Base-by-base conservation (phyloP, 148 eudicot species). In the Gaultheria prostrata region DNA sequence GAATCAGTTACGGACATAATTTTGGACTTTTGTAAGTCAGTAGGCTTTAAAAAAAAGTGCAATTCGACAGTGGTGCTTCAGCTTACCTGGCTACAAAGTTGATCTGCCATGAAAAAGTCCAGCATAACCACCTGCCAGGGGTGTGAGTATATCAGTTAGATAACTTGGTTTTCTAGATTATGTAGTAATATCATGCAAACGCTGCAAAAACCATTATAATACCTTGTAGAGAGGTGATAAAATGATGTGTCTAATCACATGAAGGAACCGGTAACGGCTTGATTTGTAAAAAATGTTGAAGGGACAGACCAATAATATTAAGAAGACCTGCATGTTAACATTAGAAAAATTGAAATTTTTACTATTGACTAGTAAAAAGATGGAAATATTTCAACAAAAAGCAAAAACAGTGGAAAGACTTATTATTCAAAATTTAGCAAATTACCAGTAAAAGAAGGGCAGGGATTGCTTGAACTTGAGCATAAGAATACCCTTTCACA, bases 91-190 rank as follows among this genome's bases (percentile, higher is more conserved):
- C 99, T 97, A 84, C 98, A 95, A 76, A 97, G 93, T 84, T 97
- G 99, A 90, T 97, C 99, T 84, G 99, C 99, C 98, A 97, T 97
- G 95, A 97, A 97, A 86, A 97, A 97, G 82, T 97, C 99, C 61
- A 97, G 88, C 99, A 97, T 97, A 32, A 90, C 93, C 83, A 97
- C 99, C 96, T 93, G 84, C n/a, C 80, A 21, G 74, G 21, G 18
- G 10, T 8, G 13, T 15, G n/a, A 54, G 57, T 8, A 20, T 84
- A 78, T 78, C 35, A 79, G 32, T 82, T 14, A 54, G 26, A 80
- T 32, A 48, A 76, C 54, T 48, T 45, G 39, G 17, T 12, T 17
- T 43, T 76, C 35, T 24, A 51, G 24, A 26, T 2, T 26, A 49
- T 76, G 9, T 11, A 24, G 14, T 11, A 24, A 17, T 10, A 30